These are phyloP conservation scores for Arabis hirsuta DNA, from an alignment of 345 rosid genomes.

Conservation along the genomic window DNA sequence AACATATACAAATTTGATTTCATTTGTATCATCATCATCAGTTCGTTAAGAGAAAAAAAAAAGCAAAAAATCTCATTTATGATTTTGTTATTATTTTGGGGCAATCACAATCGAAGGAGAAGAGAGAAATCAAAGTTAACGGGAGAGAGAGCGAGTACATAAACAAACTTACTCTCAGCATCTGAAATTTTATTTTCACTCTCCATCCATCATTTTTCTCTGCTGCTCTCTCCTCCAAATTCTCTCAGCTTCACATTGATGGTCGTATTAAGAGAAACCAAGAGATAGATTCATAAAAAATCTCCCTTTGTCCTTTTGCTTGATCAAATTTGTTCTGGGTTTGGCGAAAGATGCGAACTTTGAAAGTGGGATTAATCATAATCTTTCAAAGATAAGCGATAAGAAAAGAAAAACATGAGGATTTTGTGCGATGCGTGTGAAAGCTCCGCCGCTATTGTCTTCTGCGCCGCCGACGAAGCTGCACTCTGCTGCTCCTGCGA, in stretches of 20 bases:
- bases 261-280: not conserved
- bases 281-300: not conserved
- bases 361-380: not conserved
- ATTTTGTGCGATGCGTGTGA: constrained; percentile 90
- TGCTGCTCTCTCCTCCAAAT: constrained; percentile 7
- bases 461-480: constrained; percentile 93
- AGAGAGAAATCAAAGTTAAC: not conserved
- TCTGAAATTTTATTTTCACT: not conserved
- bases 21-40: not conserved
- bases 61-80: not conserved
- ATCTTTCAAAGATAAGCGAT: too few species aligned
- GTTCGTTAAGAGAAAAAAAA: not conserved
- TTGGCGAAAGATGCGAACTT: constrained; percentile 23
- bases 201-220: constrained; percentile 10
- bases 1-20: too few species aligned
- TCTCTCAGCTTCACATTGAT: not conserved
- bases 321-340: constrained; percentile 4
- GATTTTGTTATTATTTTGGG: not conserved
- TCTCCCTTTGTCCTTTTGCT: too few species aligned
- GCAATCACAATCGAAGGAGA: not conserved
- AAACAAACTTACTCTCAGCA: constrained; percentile 23
- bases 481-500: constrained; percentile 86
- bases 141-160: constrained; percentile 24
- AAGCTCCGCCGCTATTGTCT: constrained; percentile 78
- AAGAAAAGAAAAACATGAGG: constrained; percentile 53